phyloP scores from a whole-genome alignment of 2,329 filamentous ascomycete genomes.

The Diaporthe citri region DNA sequence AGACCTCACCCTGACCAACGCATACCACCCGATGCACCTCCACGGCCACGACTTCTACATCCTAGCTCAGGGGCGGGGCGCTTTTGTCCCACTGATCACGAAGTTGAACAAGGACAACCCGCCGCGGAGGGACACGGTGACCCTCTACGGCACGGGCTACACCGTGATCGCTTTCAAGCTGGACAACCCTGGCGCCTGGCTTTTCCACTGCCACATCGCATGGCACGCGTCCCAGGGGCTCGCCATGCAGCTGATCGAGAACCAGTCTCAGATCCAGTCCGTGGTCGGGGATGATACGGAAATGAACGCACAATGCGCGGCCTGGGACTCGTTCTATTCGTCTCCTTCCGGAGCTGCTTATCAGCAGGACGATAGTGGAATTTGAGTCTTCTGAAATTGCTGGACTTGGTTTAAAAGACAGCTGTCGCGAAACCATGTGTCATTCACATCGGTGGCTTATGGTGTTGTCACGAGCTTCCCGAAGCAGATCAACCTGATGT shows the following conservation, averaged over 20 bases:
- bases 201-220: constrained; percentile 47
- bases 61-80: constrained; percentile 48
- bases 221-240: constrained; percentile 54
- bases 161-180: constrained; percentile 49
- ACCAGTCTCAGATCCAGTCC: constrained; percentile 35
- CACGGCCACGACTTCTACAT: constrained; percentile 65
- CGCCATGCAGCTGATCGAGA: constrained; percentile 57
- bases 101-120: constrained; percentile 49
- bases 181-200: constrained; percentile 49
- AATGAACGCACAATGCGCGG: not conserved
- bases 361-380: constrained; percentile 11
- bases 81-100: constrained; percentile 39
- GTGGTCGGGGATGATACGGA: constrained; percentile 15
- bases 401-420: too few species aligned
- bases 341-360: not conserved
- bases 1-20: constrained; percentile 26
- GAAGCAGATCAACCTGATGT: too few species aligned
- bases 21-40: constrained; percentile 61
- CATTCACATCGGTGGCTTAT: too few species aligned
- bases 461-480: too few species aligned
- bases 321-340: not conserved
- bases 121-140: constrained; percentile 53
- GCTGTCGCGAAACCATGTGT: too few species aligned
- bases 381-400: not conserved
- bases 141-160: constrained; percentile 48